Evolutionary conservation across 106 monocot species (phyloP).

Genomic region (Agapanthus africanus): DNA sequence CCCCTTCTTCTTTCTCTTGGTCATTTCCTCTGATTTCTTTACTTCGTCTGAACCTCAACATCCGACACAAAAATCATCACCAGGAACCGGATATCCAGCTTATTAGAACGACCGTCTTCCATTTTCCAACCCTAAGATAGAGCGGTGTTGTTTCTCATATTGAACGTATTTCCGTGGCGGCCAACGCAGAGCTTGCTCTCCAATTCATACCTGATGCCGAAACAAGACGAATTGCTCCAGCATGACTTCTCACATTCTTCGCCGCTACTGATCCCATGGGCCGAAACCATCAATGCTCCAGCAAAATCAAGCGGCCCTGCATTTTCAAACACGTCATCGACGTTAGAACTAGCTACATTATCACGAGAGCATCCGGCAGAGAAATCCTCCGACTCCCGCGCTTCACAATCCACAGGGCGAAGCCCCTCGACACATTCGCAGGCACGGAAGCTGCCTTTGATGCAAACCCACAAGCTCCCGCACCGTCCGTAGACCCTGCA

Average conservation of each 20-base stretch:
- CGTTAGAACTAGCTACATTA: background rate
- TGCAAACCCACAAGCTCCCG: constrained; percentile 42
- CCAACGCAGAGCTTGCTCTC: constrained; percentile 18
- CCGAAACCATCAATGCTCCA: background rate
- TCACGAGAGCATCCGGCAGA: constrained; percentile 22
- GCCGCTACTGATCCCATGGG: constrained; percentile 11
- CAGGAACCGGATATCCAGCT: background rate
- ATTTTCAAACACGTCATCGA: constrained; percentile 11
- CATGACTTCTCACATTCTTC: constrained; percentile 36
- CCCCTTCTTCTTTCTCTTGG: constrained; percentile 7
- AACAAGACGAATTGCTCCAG: constrained; percentile 42
- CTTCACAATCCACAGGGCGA: constrained; percentile 8
- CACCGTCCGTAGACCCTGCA: constrained; percentile 47
- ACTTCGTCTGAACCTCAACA: constrained; percentile 4
- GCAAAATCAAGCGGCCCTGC: constrained; percentile 24
- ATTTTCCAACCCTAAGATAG: constrained; percentile 17
- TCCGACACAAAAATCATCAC: background rate
- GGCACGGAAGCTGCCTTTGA: constrained; percentile 14
- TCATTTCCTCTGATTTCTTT: background rate
- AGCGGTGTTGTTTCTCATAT: constrained; percentile 35
- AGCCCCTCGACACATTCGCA: constrained; percentile 27
- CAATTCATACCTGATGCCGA: constrained; percentile 24
- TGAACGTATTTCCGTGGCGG: constrained; percentile 24
- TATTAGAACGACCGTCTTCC: constrained; percentile 1
- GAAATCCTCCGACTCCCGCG: constrained; percentile 39